Conservation (phyloP, 2,329 filamentous ascomycete genomes). For the Nemania sp. region DNA sequence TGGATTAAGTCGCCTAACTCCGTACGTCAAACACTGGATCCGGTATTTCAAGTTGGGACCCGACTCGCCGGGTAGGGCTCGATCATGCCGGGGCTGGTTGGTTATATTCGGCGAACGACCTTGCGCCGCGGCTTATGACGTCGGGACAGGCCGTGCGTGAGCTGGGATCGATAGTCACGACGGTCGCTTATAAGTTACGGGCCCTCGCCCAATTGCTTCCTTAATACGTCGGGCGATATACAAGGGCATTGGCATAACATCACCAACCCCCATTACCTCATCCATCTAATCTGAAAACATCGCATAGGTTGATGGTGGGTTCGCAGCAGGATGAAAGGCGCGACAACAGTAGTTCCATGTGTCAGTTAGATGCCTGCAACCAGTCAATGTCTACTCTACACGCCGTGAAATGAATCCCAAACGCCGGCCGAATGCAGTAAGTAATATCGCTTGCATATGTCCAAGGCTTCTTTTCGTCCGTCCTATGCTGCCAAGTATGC, state of each 20-base stretch:
- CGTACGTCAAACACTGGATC: no score
- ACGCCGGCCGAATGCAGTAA: conserved; percentile 32
- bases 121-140: not conserved
- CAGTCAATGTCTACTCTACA: conserved; percentile 4
- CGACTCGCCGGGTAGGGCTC: not conserved
- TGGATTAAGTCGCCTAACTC: no score
- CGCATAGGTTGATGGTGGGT: not conserved
- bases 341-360: conserved; percentile 8
- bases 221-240: not conserved
- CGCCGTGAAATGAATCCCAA: conserved; percentile 9
- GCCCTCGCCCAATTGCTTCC: not conserved
- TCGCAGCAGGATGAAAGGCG: not conserved
- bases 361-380: conserved; percentile 13
- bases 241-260: not conserved
- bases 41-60: no score
- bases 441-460: conserved; percentile 1
- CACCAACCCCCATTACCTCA: not conserved
- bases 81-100: not conserved
- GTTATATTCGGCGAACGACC: not conserved
- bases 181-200: not conserved
- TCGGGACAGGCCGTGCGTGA: not conserved
- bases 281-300: conserved; percentile 2
- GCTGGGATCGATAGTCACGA: conserved; percentile 5
- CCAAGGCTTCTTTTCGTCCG: not conserved
- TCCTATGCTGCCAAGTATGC: conserved; percentile 43